Conservation (phyloP, 2,329 filamentous ascomycete genomes). For the Karstenula rhodostoma region DNA sequence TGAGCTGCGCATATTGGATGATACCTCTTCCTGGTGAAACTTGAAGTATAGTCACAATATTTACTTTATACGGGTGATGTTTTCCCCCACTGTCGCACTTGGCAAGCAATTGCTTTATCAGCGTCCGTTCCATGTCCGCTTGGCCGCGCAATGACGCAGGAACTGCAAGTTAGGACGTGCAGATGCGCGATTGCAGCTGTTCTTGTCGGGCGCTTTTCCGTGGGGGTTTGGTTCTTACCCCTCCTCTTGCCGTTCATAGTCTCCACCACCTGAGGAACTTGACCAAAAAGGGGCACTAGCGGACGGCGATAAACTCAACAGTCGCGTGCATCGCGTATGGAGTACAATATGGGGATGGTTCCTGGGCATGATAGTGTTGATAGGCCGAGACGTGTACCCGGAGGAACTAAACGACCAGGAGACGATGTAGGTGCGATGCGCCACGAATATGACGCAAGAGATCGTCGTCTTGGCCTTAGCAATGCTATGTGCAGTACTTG, state of each 20-base stretch:
- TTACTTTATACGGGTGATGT: neutral
- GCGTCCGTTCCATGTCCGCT: neutral
- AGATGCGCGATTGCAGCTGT: neutral
- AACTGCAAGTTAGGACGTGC: neutral
- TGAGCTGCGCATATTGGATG: neutral
- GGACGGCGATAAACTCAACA: neutral
- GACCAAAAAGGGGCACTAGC: constrained; percentile 1
- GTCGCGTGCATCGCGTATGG: neutral
- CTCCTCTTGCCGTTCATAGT: neutral
- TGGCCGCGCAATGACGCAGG: constrained; percentile 3
- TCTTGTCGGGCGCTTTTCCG: neutral
- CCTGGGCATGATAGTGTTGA: neutral
- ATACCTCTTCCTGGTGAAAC: too few species aligned
- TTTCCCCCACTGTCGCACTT: neutral
- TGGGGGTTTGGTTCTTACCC: constrained; percentile 6
- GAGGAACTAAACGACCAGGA: neutral
- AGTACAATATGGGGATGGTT: neutral
- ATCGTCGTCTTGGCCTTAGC: constrained; percentile 4
- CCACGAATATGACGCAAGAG: constrained; percentile 8
- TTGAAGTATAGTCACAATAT: neutral
- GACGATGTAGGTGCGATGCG: constrained; percentile 1
- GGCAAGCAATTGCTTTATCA: constrained; percentile 1
- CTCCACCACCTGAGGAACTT: neutral
- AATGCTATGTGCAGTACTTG: neutral
- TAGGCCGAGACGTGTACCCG: neutral